phyloP scores from a whole-genome alignment of 805 yeast genomes.

The Kluyveromyces nonfermentans region DNA sequence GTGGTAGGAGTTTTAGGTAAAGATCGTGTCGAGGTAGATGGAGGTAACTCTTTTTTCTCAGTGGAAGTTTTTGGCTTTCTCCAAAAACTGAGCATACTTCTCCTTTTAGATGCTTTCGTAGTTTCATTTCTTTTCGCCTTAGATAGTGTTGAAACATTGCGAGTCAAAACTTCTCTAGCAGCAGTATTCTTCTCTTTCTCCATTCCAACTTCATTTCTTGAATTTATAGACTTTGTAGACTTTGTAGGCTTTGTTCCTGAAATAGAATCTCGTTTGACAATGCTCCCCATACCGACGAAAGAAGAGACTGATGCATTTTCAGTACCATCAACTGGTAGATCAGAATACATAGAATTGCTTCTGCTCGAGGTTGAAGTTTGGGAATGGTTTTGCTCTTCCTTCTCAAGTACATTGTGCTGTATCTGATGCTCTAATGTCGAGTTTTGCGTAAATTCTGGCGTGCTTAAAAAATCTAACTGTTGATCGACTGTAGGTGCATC shows the following conservation, averaged over 20 bases:
- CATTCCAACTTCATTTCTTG: not conserved
- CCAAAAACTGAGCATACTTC: constrained; percentile 2
- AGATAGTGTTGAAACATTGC: not conserved
- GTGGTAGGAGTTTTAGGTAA: not conserved
- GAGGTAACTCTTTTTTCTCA: not conserved
- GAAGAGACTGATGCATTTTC: not conserved
- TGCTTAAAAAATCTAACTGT: constrained; percentile 24
- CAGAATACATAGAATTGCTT: not conserved
- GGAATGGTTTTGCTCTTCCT: not conserved
- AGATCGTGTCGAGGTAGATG: not conserved
- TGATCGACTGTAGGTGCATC: not conserved
- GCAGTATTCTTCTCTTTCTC: not conserved
- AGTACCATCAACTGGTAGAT: not conserved
- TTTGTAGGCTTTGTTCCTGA: not conserved
- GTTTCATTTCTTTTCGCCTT: not conserved
- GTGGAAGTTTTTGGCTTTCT: not conserved
- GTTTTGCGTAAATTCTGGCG: constrained; percentile 14
- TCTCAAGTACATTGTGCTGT: not conserved
- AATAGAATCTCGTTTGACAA: not conserved
- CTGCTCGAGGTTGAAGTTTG: not conserved
- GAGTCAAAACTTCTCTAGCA: not conserved
- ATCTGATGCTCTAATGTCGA: not conserved
- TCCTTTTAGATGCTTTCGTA: not conserved
- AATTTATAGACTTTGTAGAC: not conserved
- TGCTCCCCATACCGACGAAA: not conserved